phyloP scores from a whole-genome alignment of 164 flowering plant genomes.

The Saururus chinensis region DNA sequence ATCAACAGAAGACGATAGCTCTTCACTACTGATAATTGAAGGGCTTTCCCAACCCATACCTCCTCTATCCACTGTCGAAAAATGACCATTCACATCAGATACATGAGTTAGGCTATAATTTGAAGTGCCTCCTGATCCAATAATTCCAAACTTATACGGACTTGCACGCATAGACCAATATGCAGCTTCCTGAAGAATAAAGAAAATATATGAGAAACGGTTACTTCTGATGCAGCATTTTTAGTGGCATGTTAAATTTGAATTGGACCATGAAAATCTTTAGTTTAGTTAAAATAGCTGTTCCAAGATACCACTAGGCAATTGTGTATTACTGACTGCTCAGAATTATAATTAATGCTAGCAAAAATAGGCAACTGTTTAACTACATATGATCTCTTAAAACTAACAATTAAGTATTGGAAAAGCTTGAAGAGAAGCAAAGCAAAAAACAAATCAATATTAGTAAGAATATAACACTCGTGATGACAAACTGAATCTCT shows the following conservation, averaged over 20 bases:
- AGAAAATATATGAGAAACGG: too few relatives aligned
- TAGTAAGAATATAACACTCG: too few relatives aligned
- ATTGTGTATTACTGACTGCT: too few relatives aligned
- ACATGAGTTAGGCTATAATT: slow-evolving; percentile 35
- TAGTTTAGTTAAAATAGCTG: too few relatives aligned
- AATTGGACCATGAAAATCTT: neutral
- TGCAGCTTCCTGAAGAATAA: slow-evolving; percentile 35
- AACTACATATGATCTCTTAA: too few relatives aligned
- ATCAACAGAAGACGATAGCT: slow-evolving; percentile 21
- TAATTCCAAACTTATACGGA: slow-evolving; percentile 48
- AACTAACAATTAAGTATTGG: too few relatives aligned
- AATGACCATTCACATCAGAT: slow-evolving; percentile 31
- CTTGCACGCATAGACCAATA: slow-evolving; percentile 42
- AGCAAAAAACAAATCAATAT: too few relatives aligned
- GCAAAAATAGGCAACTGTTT: too few relatives aligned
- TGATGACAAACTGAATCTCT: too few relatives aligned
- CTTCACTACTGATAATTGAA: slow-evolving; percentile 23
- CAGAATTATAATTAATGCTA: too few relatives aligned
- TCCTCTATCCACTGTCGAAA: slow-evolving; percentile 24
- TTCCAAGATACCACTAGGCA: too few relatives aligned
- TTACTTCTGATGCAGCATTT: neutral
- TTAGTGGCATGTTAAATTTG: neutral
- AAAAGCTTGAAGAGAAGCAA: too few relatives aligned
- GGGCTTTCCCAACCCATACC: slow-evolving; percentile 35
- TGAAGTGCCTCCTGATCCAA: slow-evolving; percentile 39